A percentile compares a stretch with the other conserved stretches of the same genome.
phyloP scores from a whole-genome alignment of 1,139 yeast genomes.

The Candida tetrigidarum region DNA sequence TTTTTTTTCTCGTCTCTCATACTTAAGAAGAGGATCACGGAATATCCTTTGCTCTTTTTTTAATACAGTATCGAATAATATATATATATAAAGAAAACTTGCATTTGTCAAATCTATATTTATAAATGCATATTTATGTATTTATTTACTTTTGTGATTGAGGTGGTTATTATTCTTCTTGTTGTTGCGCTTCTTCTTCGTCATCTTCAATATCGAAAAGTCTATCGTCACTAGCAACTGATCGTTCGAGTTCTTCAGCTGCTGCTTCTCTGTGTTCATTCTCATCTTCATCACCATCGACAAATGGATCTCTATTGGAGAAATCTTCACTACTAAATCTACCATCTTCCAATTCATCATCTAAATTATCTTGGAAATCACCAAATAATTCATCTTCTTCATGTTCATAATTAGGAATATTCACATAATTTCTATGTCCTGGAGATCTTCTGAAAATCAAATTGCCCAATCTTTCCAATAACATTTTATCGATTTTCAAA shows the following conservation, averaged over 20 bases:
- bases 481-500: slow-evolving; percentile 35
- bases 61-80: not conserved
- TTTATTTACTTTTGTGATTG: not conserved
- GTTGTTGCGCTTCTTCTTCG: slow-evolving; percentile 29
- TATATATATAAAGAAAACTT: not conserved
- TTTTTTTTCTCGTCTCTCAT: slow-evolving; percentile 9
- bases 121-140: not conserved
- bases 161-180: not conserved
- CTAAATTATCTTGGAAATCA: slow-evolving; percentile 49
- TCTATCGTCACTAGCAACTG: slow-evolving; percentile 27
- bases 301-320: slow-evolving; percentile 18
- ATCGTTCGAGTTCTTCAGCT: slow-evolving; percentile 8
- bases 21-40: too few species aligned
- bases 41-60: not conserved
- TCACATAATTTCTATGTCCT: slow-evolving; percentile 47
- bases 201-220: slow-evolving; percentile 45
- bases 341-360: slow-evolving; percentile 48
- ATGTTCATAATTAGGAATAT: slow-evolving; percentile 45
- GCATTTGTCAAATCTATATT: too few species aligned
- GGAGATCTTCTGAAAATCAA: slow-evolving; percentile 44
- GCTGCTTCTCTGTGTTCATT: slow-evolving; percentile 12
- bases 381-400: slow-evolving; percentile 57
- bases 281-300: slow-evolving; percentile 18
- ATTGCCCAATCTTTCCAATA: slow-evolving; percentile 40
- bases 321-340: slow-evolving; percentile 21